Conservation (phyloP, 257 asterid species). For the Solanum paucissectum region DNA sequence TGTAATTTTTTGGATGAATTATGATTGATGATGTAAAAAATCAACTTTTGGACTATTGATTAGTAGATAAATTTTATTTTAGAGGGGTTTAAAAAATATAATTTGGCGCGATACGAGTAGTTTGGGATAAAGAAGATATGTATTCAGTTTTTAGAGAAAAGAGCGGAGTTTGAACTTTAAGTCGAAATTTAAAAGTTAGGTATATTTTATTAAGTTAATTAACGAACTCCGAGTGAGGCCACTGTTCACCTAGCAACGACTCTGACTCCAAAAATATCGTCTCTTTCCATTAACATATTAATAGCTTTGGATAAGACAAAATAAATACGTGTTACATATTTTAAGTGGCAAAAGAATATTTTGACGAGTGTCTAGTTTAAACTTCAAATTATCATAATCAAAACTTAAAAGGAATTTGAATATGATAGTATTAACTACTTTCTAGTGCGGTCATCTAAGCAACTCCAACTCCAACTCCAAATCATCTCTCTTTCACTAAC, state of each 20-base stretch:
- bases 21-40: background rate
- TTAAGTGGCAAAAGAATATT: background rate
- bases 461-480: background rate
- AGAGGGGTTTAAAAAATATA: background rate
- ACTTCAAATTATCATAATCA: background rate
- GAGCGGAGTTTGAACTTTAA: accelerated
- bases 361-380: background rate
- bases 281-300: background rate
- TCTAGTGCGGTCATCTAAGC: accelerated
- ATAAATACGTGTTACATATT: background rate
- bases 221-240: background rate
- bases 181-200: background rate
- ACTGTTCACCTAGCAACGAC: background rate
- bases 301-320: background rate
- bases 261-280: background rate
- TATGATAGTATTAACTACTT: background rate
- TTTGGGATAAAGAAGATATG: background rate
- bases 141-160: background rate
- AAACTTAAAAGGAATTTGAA: background rate
- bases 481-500: too few relatives aligned
- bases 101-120: accelerated
- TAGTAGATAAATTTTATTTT: background rate
- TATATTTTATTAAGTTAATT: background rate
- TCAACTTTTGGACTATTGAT: background rate
- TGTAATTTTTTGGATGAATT: background rate